phyloP scores from a whole-genome alignment of 129 eudicot genomes.

The Scalesia atractyloides region DNA sequence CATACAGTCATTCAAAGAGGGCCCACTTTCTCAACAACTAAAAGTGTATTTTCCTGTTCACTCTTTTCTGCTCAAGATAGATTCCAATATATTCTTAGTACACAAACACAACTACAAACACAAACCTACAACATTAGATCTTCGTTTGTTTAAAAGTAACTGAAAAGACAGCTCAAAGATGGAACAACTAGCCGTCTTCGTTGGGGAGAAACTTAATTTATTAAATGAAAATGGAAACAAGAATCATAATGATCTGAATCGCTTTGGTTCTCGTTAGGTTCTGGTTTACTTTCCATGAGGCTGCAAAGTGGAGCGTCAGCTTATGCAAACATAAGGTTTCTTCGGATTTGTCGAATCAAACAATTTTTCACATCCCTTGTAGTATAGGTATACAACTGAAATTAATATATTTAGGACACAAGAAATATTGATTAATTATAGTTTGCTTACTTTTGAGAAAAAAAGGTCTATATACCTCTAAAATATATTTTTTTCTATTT shows the following conservation, averaged over 20 bases:
- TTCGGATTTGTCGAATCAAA: too few species aligned
- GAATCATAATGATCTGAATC: too few species aligned
- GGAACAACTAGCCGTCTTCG: background rate
- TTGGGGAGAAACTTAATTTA: background rate
- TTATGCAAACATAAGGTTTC: too few species aligned
- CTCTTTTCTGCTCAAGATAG: background rate
- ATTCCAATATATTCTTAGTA: slow-evolving; percentile 13
- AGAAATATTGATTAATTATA: too few species aligned
- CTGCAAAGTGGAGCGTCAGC: too few species aligned
- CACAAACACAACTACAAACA: slow-evolving; percentile 4
- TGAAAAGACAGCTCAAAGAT: background rate
- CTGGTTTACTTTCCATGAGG: too few species aligned
- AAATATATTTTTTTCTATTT: background rate
- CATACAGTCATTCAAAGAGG: background rate
- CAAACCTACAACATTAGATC: background rate
- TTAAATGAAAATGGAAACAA: too few species aligned
- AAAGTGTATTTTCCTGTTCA: slow-evolving; percentile 6
- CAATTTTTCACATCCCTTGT: too few species aligned
- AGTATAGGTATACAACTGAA: too few species aligned
- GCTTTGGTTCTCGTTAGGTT: too few species aligned
- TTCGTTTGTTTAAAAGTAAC: background rate
- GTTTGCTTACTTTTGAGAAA: background rate
- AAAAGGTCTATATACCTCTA: background rate
- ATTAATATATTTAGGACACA: too few species aligned
- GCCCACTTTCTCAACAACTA: slow-evolving; percentile 17